phyloP scores from a whole-genome alignment of 768 basidiomycete genomes.

The Tulasnella sp. region DNA sequence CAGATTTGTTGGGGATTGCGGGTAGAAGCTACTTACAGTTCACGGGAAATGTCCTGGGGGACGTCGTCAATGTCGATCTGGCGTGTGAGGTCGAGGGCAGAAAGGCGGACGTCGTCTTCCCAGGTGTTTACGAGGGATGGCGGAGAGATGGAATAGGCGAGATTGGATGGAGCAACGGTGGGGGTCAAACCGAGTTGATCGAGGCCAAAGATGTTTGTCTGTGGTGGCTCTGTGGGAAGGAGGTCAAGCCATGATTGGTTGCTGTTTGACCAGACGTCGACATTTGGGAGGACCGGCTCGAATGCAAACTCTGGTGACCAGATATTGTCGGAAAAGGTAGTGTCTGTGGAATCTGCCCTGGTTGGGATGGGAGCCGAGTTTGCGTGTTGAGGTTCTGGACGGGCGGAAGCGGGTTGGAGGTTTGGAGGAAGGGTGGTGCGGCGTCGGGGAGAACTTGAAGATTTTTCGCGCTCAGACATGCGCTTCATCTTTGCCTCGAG shows the following conservation, averaged over 20 bases:
- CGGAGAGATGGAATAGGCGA: no score
- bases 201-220: no score
- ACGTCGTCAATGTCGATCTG: slow-evolving; percentile 15
- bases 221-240: no score
- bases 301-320: no score
- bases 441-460: neutral
- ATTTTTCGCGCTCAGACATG: slow-evolving; percentile 4
- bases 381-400: neutral
- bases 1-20: neutral
- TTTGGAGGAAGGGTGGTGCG: neutral
- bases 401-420: neutral
- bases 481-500: slow-evolving; percentile 16
- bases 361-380: neutral
- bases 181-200: no score
- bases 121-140: no score
- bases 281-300: no score
- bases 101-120: slow-evolving; percentile 9
- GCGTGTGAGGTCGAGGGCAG: slow-evolving; percentile 1
- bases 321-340: slow-evolving; percentile 3
- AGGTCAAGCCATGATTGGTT: no score
- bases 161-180: neutral
- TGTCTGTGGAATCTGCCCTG: neutral
- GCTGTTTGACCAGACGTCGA: no score
- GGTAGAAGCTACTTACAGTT: slow-evolving; percentile 18
- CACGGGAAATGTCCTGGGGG: slow-evolving; percentile 16